Evolutionary conservation across 352 stramenopile genomes (phyloP), one percentile per base, ranked within the genome.

Genomic region (Globisporangium nagaii): DNA sequence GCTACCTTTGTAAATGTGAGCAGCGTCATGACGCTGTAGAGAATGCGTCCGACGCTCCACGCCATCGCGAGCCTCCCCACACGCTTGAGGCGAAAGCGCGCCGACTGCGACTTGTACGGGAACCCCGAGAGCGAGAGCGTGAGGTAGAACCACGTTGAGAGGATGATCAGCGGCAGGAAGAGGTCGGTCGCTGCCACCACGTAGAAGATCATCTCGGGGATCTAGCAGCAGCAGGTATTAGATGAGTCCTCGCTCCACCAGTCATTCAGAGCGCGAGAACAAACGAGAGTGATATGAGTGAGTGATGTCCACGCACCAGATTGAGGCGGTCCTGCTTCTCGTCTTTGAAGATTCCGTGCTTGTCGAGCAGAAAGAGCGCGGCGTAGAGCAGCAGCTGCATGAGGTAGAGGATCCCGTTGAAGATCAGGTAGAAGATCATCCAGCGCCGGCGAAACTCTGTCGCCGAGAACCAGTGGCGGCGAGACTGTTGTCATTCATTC

Each of bases 391-490:
- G 67, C 13, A 97, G 53, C 68, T 97, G 89, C 35, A 77, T 82
- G 22, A 89, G 62, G 70, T 97, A 97, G 15, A 97, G 63, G 28
- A 68, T 72, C 30, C 82, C 86, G 65, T 97, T 97, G 65, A 97
- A 96, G 25, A 96, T 73, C 28, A 97, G 68, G 61, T 97, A 97
- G 45, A 93, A 93, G 32, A 96, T 91, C 79, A 97, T 91, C 81
- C 89, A 96, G 19, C 84, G 79, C 10, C 84, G 79, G 22, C 87
- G 79, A 50, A 96, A 97, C 15, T 79, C 61, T 20, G 75, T 70
- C 0, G 88, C 75, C 13, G 85, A 96, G 47, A 96, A 93, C 89
- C 89, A 97, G 60, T 97, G 89, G 44, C 82, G 77, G 3, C 89
- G 82, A 35, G 85, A 96, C 78, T 92, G 58, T 40, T 39, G 4